Base-by-base conservation (phyloP, 2,329 filamentous ascomycete species). In the Xylogone sp. region DNA sequence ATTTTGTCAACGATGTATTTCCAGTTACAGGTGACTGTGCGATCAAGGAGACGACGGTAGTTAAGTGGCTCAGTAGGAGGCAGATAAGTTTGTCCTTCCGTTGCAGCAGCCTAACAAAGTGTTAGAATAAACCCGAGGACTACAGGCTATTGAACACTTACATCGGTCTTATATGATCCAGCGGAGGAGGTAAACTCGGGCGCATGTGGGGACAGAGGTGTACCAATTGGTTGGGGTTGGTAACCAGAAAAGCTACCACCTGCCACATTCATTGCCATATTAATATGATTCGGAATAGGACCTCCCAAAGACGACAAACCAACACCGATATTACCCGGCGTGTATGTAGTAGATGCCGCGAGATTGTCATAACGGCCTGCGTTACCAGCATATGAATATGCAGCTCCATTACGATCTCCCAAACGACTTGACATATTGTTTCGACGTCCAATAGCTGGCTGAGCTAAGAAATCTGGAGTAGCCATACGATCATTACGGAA, bases 1-100 rank as follows among this genome's bases (percentile, higher is more conserved):
- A 99, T 99, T 77, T 97, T 97, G 75, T 99, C 93, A 50, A 99
- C 94, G 62, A 99, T 97, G 68, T 96, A 97, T 73, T 94, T 96
- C 94, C 93, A 99, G 74, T 99, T 95, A 73, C 93, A 97, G 65
- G 89, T 96, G 70, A 96, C 90, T 67, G 93, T 96, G 65, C 92
- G 91, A 66, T 99, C 94, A 45, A 97, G 83, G 39, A 99, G 81
- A 51, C 92, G 91, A 54, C 94, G 91, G 65, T 97, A 99, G 71
- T 99, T 97, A 63, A 97, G 81, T 10, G 93, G 94, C 70, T 99
- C 94, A 6, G 88, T 88, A 3, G 91, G 87, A 10, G 88, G 86
- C 22, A 97, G 75, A 66, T 95, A 97, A 1, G 89, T 94, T 63
- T 87, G 84, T 21, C 79, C 79, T 55, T 87, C 82, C 0, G 76